Conservation (phyloP, 106 monocot genomes). For the Dendrobium huoshanense region DNA sequence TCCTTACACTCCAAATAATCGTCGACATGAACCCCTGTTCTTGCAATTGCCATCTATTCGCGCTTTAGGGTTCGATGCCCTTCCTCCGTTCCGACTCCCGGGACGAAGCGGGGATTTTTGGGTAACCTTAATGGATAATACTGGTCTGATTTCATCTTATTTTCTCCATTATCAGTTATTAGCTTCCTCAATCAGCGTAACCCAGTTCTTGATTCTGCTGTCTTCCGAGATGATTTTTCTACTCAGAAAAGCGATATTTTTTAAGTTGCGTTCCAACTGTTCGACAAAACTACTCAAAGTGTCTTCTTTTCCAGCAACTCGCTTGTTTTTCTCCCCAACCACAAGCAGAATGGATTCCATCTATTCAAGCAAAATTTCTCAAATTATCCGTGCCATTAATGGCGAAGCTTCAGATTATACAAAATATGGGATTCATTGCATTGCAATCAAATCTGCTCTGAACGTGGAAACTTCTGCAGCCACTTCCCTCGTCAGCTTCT, state of each 20-base stretch:
- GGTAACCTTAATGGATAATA: neutral
- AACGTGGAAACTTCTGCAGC: conserved; percentile 12
- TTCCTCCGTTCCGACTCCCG: neutral
- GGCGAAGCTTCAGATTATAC: conserved; percentile 2
- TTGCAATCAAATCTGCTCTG: conserved; percentile 29
- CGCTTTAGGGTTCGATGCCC: conserved; percentile 13
- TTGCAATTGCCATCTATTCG: conserved; percentile 74
- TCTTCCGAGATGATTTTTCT: neutral
- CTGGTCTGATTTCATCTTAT: neutral
- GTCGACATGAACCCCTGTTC: conserved; percentile 85
- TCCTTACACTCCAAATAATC: conserved; percentile 89
- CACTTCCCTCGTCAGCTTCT: conserved; percentile 34
- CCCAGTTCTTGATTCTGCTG: neutral
- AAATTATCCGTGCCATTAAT: conserved; percentile 17
- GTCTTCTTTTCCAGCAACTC: neutral
- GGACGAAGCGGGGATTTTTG: neutral
- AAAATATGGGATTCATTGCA: conserved; percentile 18
- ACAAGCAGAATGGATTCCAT: neutral
- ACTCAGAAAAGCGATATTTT: neutral
- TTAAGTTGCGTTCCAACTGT: conserved; percentile 15
- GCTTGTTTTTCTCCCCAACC: neutral
- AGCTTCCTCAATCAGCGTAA: neutral
- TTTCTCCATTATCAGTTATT: neutral
- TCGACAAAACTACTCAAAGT: conserved; percentile 30
- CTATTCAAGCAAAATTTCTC: conserved; percentile 10